Evolutionary conservation across 2,329 filamentous ascomycete species (phyloP), one percentile per base, ranked within the genome.

Genomic region (Exophiala xenobiotica): DNA sequence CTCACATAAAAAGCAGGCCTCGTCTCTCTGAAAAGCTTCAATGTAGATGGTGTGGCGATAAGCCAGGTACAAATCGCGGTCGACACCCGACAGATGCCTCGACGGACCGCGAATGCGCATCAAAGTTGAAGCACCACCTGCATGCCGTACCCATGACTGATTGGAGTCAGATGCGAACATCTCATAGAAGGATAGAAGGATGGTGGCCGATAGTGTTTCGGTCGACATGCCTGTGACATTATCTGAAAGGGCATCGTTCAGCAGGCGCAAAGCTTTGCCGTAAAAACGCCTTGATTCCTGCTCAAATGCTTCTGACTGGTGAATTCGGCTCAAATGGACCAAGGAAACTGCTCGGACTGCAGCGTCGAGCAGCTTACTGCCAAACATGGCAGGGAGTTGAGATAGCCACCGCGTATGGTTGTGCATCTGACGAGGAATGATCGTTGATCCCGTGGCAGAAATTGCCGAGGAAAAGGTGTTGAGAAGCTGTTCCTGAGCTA

Each of bases 91-190:
- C n/a, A 64, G 56, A 46, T 69, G 64, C 20, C 62, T 61, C 20
- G 53, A 46, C 12, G 67, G 63, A 4, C 68, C 68, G 9, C 68
- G 68, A 12, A 66, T 60, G 26, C 59, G 57, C 60, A 71, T 68
- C 27, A 71, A 51, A 3, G 64, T 60, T 16, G 62, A 63, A 11
- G 67, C 64, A 12, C 69, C 69, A 0, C 64, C 61, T 6, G 66
- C 66, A 58, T 71, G 69, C n/a, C 62, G 62, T 3, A 70, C 56
- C 68, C 69, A 72, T 3, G 67, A 63, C 11, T 66, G 57, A 24
- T 64, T 60, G n/a, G 63, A 63, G n/a, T 67, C 69, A 29, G 63
- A 67, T 24, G 64, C 61, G 49, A 68, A 66, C 52, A 69, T 65
- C 44, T 72, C 69, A 45, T 68, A 71, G 27, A 70, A 61, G 3